phyloP scores from a whole-genome alignment of 257 asterid species.

The Ballota nigra region DNA sequence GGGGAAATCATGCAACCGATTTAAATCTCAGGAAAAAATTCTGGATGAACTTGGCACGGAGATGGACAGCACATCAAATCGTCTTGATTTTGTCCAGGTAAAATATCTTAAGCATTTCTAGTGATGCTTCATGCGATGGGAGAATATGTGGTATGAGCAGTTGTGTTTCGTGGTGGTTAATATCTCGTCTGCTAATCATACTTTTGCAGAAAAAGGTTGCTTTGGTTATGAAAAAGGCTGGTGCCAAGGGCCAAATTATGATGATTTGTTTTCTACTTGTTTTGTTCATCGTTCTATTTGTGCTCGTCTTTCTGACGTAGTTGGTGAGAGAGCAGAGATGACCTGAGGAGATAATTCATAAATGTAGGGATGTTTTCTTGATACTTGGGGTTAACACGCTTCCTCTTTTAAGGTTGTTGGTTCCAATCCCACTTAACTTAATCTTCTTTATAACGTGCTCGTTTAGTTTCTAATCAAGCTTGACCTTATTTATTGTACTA shows the following conservation, averaged over 20 bases:
- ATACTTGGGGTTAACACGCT: slow-evolving; percentile 70
- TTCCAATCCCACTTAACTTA: slow-evolving; percentile 4
- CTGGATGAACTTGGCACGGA: slow-evolving; percentile 79
- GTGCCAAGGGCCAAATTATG: slow-evolving; percentile 90
- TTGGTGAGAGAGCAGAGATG: slow-evolving; percentile 33
- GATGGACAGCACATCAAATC: slow-evolving; percentile 93
- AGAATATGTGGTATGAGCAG: background rate
- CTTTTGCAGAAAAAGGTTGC: slow-evolving; percentile 82
- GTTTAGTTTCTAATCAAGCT: no score
- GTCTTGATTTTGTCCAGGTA: slow-evolving; percentile 99
- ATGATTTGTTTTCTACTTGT: slow-evolving; percentile 76
- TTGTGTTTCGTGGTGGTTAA: background rate
- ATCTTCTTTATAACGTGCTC: no score
- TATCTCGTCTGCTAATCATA: background rate
- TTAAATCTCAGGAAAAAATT: slow-evolving; percentile 68
- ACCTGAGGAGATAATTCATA: slow-evolving; percentile 6
- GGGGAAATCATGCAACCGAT: slow-evolving; percentile 11
- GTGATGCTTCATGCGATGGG: background rate
- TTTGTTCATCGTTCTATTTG: slow-evolving; percentile 75
- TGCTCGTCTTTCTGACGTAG: slow-evolving; percentile 82
- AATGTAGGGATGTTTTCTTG: background rate
- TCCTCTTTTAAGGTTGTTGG: slow-evolving; percentile 72
- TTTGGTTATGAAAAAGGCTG: slow-evolving; percentile 95
- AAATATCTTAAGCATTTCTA: background rate
- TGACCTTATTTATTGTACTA: no score